phyloP scores from a whole-genome alignment of 164 flowering plant species.

The Brasenia schreberi region DNA sequence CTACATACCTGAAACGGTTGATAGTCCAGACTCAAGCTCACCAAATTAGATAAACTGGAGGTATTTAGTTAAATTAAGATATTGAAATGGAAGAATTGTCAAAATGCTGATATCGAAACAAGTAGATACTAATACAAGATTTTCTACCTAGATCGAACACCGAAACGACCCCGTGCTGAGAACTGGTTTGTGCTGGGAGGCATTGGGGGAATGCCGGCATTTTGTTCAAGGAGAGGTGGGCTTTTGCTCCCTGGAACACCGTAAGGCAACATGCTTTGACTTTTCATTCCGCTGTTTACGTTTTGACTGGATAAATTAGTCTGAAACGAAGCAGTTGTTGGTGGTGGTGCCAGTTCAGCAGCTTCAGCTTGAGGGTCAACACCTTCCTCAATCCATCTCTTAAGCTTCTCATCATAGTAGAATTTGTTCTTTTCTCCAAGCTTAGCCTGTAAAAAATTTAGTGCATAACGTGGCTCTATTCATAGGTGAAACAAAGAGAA shows the following conservation, averaged over 20 bases:
- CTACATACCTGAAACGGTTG: conserved; percentile 52
- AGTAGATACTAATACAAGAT: neutral
- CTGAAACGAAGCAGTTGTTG: conserved; percentile 39
- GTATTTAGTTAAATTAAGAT: neutral
- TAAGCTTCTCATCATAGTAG: conserved; percentile 71
- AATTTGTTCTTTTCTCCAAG: conserved; percentile 62
- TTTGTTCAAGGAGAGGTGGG: conserved; percentile 17
- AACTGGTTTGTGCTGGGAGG: conserved; percentile 58
- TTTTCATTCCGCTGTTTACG: conserved; percentile 24
- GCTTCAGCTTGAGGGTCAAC: conserved; percentile 57
- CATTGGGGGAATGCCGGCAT: conserved; percentile 54
- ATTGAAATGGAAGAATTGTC: neutral
- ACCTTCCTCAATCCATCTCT: conserved; percentile 87
- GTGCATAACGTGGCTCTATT: too few species aligned
- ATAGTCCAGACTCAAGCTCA: neutral
- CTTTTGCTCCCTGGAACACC: conserved; percentile 21
- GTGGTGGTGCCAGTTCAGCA: conserved; percentile 63
- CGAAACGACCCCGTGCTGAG: conserved; percentile 63
- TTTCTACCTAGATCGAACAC: conserved; percentile 63
- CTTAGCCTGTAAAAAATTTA: conserved; percentile 40
- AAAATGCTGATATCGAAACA: neutral
- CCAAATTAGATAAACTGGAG: neutral
- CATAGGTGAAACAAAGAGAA: neutral
- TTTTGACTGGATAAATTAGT: conserved; percentile 36
- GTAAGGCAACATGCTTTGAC: conserved; percentile 18